These are phyloP conservation scores for Pseudodiploospora longispora DNA, from an alignment of 2,329 filamentous ascomycete genomes.

Conservation along the genomic window DNA sequence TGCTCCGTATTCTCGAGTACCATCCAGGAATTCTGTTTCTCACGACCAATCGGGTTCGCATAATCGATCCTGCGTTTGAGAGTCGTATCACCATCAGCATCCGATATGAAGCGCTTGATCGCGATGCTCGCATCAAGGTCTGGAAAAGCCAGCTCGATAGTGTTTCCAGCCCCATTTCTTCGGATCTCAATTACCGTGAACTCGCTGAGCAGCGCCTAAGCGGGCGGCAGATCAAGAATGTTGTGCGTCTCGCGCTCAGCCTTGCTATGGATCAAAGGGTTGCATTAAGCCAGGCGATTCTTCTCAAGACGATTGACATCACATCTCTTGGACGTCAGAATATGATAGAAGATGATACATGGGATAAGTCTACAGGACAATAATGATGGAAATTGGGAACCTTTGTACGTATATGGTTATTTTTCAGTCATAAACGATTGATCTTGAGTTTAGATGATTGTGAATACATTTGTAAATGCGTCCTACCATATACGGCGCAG, in stretches of 20 bases:
- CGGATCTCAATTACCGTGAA: conserved; percentile 26
- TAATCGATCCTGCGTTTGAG: conserved; percentile 41
- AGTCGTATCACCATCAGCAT: conserved; percentile 38
- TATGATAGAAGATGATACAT: no score
- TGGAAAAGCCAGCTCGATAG: conserved; percentile 27
- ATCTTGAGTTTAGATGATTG: no score
- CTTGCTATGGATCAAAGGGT: conserved; percentile 16
- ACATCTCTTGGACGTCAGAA: no score
- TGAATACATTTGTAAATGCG: no score
- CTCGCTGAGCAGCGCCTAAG: conserved; percentile 29
- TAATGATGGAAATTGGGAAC: no score
- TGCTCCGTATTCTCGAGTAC: conserved; percentile 39
- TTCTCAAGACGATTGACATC: no score
- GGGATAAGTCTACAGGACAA: no score
- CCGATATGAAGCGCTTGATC: conserved; percentile 33
- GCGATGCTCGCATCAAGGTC: conserved; percentile 31
- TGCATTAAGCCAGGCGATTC: no score
- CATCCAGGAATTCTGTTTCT: conserved; percentile 40
- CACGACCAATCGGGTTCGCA: conserved; percentile 42
- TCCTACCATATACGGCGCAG: no score
- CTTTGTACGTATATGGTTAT: no score
- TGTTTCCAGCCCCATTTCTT: conserved; percentile 25
- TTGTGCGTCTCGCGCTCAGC: conserved; percentile 28
- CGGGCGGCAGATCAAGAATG: conserved; percentile 30
- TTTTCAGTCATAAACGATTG: no score